Conservation (phyloP, 306 rosid species). For the Prinsepia uniflora region DNA sequence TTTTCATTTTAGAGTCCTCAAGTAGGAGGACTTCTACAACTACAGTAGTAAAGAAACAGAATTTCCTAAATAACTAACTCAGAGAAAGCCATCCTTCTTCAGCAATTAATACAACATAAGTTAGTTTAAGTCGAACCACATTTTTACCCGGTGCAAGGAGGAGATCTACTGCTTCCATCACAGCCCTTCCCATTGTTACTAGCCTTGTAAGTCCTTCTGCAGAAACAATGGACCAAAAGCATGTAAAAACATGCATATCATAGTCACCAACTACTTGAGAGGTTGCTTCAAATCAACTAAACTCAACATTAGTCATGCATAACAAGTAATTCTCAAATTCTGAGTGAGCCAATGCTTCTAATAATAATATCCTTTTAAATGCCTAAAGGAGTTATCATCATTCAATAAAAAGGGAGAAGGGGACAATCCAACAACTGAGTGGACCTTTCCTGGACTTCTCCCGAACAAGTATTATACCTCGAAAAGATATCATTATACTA, state of each 20-base stretch:
- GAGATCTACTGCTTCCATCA: slow-evolving; percentile 55
- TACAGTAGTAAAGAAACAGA: not conserved
- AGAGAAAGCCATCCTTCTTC: slow-evolving; percentile 3
- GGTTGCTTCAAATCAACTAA: not conserved
- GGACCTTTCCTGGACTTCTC: too few relatives aligned
- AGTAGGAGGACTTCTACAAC: not conserved
- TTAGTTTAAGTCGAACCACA: not conserved
- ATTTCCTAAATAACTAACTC: slow-evolving; percentile 1
- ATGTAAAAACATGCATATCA: slow-evolving; percentile 13
- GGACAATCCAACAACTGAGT: too few relatives aligned
- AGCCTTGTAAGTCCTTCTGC: slow-evolving; percentile 73
- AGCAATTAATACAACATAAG: not conserved
- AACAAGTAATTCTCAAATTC: not conserved
- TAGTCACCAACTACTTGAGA: slow-evolving; percentile 7
- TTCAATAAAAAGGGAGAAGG: not conserved
- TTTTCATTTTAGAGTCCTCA: slow-evolving; percentile 23
- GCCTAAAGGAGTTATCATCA: not conserved
- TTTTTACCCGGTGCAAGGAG: slow-evolving; percentile 93
- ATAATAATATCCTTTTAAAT: not conserved
- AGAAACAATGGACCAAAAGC: slow-evolving; percentile 25
- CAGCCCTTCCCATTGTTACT: slow-evolving; percentile 55
- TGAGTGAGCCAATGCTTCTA: not conserved
- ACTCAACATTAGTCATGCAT: not conserved
- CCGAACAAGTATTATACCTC: too few relatives aligned
- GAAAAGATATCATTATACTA: too few relatives aligned